Evolutionary conservation across 2,329 filamentous ascomycete genomes (phyloP).

Genomic region (Botrytis medusae): DNA sequence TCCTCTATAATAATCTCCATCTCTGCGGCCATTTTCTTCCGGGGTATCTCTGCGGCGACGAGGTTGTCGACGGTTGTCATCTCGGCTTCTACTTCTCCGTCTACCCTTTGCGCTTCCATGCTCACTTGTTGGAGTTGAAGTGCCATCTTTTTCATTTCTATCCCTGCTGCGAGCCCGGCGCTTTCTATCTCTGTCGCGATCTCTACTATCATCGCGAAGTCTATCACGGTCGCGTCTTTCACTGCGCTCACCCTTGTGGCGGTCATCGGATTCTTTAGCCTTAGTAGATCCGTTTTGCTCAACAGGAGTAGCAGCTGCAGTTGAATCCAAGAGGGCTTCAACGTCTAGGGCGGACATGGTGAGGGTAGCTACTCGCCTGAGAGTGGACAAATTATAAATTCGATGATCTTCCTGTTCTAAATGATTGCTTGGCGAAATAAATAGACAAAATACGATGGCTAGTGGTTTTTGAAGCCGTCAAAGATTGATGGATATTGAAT

Average conservation of each 20-base stretch:
- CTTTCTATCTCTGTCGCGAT: slow-evolving; percentile 56
- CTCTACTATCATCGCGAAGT: slow-evolving; percentile 54
- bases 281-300: slow-evolving; percentile 44
- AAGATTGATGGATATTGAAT: not conserved
- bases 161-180: slow-evolving; percentile 30
- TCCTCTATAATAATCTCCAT: slow-evolving; percentile 70
- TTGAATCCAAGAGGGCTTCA: slow-evolving; percentile 86
- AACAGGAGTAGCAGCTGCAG: slow-evolving; percentile 60
- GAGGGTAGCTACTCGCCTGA: slow-evolving; percentile 29
- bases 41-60: slow-evolving; percentile 64
- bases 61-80: slow-evolving; percentile 71
- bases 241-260: slow-evolving; percentile 54
- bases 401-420: not conserved
- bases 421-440: not conserved
- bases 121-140: slow-evolving; percentile 66
- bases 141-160: slow-evolving; percentile 51
- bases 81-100: slow-evolving; percentile 75
- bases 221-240: slow-evolving; percentile 56
- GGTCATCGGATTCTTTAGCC: slow-evolving; percentile 57
- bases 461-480: not conserved
- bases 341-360: slow-evolving; percentile 74
- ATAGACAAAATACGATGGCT: not conserved
- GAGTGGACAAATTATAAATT: not conserved
- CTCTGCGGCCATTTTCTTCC: slow-evolving; percentile 47
- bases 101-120: slow-evolving; percentile 73